Base-by-base conservation (phyloP, 768 basidiomycete species). In the Lactarius sanguifluus region DNA sequence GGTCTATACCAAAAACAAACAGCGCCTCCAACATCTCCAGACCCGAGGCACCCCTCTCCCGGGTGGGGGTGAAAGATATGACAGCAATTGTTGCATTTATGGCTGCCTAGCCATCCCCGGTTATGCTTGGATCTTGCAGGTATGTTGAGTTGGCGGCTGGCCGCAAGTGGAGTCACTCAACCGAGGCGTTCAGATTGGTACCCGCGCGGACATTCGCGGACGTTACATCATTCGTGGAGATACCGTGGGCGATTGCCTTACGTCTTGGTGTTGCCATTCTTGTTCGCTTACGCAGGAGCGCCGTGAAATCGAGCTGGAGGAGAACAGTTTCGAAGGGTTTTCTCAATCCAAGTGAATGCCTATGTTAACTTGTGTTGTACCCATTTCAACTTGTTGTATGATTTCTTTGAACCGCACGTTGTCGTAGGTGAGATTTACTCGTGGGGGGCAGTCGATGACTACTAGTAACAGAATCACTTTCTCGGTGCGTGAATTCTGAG, bases 241-340 rank as follows among this genome's bases (percentile, higher is more conserved):
- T 20, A 69, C 73, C 10, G 74, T 74, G 58, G 75, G 75, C 1
- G 84, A 85, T 64, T 84, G 79, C 68, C 72, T 72, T 52, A 64
- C 77, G 2, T 72, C 80, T 0, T 77, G 74, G 23, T 84, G 75
- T 69, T 85, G 84, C 71, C 65, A 70, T 0, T 77, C 82, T 20
- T 86, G 85, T 72, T 77, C 77, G 20, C 79, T 85, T 57, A 77
- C 78, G 0, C 84, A 85, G 71, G 83, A 82, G 65, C 75, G 75
- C 30, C 76, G 79, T 32, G 83, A 85, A 67, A 67, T 85, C 12
- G 78, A 79, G 71, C 71, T 81, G 62, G 83, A 84, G 70, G 83
- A 83, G 73, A 73, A 75, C 65, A 80, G 77, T 65, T 68, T 74
- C 23, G 28, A 47, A 25, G 43, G 18, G 47, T 28, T 15, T 32